These are phyloP conservation scores for Suillus luteus DNA, from an alignment of 768 basidiomycete genomes.

Conservation along the genomic window DNA sequence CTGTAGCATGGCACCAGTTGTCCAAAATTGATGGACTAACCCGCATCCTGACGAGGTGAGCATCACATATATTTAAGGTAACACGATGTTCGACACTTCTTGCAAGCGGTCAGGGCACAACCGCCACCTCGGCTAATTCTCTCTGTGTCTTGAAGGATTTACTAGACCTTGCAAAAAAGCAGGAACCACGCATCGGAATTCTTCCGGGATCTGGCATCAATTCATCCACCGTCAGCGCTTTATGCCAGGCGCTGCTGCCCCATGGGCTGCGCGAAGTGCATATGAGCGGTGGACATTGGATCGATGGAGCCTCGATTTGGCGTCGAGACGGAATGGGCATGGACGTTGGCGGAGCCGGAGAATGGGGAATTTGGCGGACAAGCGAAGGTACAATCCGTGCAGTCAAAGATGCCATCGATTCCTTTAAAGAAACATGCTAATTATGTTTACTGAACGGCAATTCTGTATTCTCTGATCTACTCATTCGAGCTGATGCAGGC, in stretches of 20 bases:
- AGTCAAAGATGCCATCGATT: constrained; percentile 52
- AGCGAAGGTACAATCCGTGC: constrained; percentile 50
- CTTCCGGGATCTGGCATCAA: constrained; percentile 82
- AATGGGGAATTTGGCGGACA: constrained; percentile 74
- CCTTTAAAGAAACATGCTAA: background rate
- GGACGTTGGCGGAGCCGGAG: constrained; percentile 53
- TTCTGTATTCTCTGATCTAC: background rate
- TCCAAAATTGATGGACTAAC: constrained; percentile 62
- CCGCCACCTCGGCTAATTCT: constrained; percentile 40
- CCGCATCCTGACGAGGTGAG: constrained; percentile 78
- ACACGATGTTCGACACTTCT: constrained; percentile 1
- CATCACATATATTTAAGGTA: constrained; percentile 2
- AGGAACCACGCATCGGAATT: constrained; percentile 35
- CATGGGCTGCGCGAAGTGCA: constrained; percentile 70
- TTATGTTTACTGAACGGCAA: background rate
- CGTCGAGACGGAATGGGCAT: constrained; percentile 66
- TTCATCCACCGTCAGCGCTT: constrained; percentile 45
- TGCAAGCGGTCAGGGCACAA: constrained; percentile 53
- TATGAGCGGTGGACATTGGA: constrained; percentile 71
- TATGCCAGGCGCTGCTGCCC: constrained; percentile 55
- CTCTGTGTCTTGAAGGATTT: constrained; percentile 44
- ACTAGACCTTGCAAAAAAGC: constrained; percentile 29
- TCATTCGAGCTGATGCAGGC: background rate
- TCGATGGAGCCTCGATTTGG: constrained; percentile 52
- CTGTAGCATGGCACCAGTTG: constrained; percentile 42